Base-by-base conservation (phyloP, 2,329 filamentous ascomycete species). In the Aotearoamyces nothofagi region DNA sequence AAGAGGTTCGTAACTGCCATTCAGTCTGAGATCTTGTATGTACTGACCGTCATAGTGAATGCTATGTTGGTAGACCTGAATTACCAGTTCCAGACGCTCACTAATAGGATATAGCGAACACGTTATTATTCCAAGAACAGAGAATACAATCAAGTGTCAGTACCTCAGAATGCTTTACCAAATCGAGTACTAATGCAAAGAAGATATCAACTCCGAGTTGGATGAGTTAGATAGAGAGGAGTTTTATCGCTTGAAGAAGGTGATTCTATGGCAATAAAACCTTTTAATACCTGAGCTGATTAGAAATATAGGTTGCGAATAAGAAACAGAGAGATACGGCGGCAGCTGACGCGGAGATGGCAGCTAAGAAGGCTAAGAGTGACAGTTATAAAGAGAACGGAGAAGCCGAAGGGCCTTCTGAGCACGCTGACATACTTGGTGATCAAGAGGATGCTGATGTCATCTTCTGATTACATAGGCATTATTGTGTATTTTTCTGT, bases 81-180 rank as follows among this genome's bases (percentile, higher is more conserved):
- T 22, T 19, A 29, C n/a, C 15, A 20, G n/a, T n/a, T n/a, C n/a
- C n/a, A n/a, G n/a, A 17, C 15, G 8, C 24, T 19, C 9, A 22
- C 11, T 17, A 6, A 22, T 22, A 4, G 24, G 15, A 20, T 22
- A 14, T 41, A 79, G 72, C 47, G 81, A 90, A 55, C 80, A 92
- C 53, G 82, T 98, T 44, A 96, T 98, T 43, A 98, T 98, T 46
- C 90, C 90, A 9, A 70, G 90, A 41, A 98, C 90, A 9, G 90
- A 98, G 54, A 98, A 96, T 49, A 98, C 90, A n/a, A 98, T 98
- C 62, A 94, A 93, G 59, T 98, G 76, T 76, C 58, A 42, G 67
- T 45, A 19, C 24, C 8, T 17, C 9, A 16, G 14, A 6, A 17
- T 22, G 11, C 13, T 15, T 10, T 22, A 12, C 4, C 6, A 31